Evolutionary conservation across 306 rosid genomes (phyloP).

Genomic region (Cucurbita pepo): DNA sequence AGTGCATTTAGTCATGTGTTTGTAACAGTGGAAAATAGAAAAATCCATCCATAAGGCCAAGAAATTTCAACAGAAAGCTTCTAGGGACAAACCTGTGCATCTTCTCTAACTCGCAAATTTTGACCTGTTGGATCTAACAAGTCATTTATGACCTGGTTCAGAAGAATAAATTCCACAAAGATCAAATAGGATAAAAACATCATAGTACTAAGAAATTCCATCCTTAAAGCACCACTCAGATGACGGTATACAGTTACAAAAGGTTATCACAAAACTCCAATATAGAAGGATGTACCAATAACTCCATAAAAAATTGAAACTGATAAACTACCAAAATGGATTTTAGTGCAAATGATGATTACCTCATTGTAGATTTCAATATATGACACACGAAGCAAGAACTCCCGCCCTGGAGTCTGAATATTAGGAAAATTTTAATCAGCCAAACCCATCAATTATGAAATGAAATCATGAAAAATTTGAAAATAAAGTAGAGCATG

Average conservation of each 20-base stretch:
- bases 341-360: slow-evolving; percentile 3
- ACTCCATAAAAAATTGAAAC: not conserved
- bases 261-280: not conserved
- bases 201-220: not conserved
- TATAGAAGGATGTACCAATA: not conserved
- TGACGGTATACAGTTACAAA: not conserved
- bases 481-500: not conserved
- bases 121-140: slow-evolving; percentile 98
- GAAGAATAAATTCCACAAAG: not conserved
- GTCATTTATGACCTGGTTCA: slow-evolving; percentile 92
- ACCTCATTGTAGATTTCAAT: slow-evolving; percentile 99
- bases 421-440: not conserved
- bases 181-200: not conserved
- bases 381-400: slow-evolving; percentile 90
- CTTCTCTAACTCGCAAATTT: slow-evolving; percentile 98
- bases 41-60: not conserved
- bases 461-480: not conserved
- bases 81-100: slow-evolving; percentile 62
- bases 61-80: slow-evolving; percentile 1
- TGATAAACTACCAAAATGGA: not conserved
- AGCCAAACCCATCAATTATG: not conserved
- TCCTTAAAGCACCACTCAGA: not conserved
- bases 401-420: slow-evolving; percentile 99
- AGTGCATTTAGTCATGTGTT: not conserved
- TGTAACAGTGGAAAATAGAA: not conserved